Conservation (phyloP, 345 rosid genomes). For the Cardamine chenopodiifolia region DNA sequence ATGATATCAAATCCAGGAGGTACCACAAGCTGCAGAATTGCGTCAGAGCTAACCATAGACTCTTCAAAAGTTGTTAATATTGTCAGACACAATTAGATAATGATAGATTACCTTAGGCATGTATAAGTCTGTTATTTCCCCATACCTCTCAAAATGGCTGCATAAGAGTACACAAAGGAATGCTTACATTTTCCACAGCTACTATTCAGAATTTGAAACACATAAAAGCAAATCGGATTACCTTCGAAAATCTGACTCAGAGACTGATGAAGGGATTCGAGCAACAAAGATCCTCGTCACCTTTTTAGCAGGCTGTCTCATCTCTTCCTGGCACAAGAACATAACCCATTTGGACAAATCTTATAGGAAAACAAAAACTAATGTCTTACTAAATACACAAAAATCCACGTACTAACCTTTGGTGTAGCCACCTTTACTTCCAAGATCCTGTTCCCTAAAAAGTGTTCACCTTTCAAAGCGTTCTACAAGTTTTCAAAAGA, state of each 20-base stretch:
- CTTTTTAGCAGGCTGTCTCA: slow-evolving; percentile 85
- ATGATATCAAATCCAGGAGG: slow-evolving; percentile 15
- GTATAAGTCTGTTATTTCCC: slow-evolving; percentile 87
- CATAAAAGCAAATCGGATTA: slow-evolving; percentile 28
- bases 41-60: neutral
- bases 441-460: slow-evolving; percentile 80
- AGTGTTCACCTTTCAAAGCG: slow-evolving; percentile 77
- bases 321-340: slow-evolving; percentile 75
- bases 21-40: neutral
- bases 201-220: neutral
- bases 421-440: slow-evolving; percentile 97
- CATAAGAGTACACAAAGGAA: slow-evolving; percentile 33
- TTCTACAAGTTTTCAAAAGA: slow-evolving; percentile 47
- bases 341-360: slow-evolving; percentile 8
- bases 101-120: slow-evolving; percentile 80
- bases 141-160: slow-evolving; percentile 96
- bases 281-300: slow-evolving; percentile 95
- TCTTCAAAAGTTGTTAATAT: neutral
- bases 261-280: slow-evolving; percentile 81
- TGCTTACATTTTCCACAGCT: slow-evolving; percentile 12
- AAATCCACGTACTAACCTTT: slow-evolving; percentile 57
- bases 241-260: slow-evolving; percentile 88
- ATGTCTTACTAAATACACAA: neutral
- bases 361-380: neutral
- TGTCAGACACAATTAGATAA: slow-evolving; percentile 14